phyloP scores from a whole-genome alignment of 2,329 filamentous ascomycete genomes.

The Myriosclerotinia curreyana region DNA sequence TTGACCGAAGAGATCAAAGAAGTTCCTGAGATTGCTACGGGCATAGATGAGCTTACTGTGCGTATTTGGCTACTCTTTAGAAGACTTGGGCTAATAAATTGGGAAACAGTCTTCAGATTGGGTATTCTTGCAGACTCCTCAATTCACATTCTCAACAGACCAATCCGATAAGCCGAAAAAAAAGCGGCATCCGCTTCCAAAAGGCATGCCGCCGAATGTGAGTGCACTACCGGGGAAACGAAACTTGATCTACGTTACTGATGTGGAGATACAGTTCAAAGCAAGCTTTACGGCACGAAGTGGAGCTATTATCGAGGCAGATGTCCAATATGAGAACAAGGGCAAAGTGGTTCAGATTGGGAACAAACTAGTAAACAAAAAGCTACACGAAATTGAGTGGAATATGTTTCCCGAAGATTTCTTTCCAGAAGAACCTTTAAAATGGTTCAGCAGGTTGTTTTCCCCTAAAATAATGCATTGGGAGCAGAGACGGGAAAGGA shows the following conservation, averaged over 20 bases:
- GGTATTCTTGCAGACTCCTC: conserved; percentile 83
- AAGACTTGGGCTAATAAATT: conserved; percentile 32
- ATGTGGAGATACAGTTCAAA: conserved; percentile 23
- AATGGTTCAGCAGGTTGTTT: conserved; percentile 13
- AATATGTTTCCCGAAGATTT: not conserved
- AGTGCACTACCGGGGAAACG: not conserved
- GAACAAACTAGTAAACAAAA: conserved; percentile 13
- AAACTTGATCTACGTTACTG: conserved; percentile 7
- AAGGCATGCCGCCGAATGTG: conserved; percentile 17
- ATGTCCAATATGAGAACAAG: conserved; percentile 12
- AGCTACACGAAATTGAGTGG: conserved; percentile 51
- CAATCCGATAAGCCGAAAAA: conserved; percentile 32
- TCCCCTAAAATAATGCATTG: not conserved
- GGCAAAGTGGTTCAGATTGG: not conserved
- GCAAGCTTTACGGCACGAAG: conserved; percentile 30
- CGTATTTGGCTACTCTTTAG: conserved; percentile 29
- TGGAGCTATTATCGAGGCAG: conserved; percentile 30
- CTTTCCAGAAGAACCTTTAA: not conserved
- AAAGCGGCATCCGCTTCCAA: conserved; percentile 2
- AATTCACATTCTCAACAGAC: conserved; percentile 68
- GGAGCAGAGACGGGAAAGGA: not conserved
- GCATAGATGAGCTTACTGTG: conserved; percentile 61
- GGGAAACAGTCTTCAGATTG: conserved; percentile 58
- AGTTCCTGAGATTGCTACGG: conserved; percentile 55
- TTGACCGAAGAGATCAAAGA: conserved; percentile 40